Base-by-base conservation (phyloP, 345 rosid species). In the Bruguiera sexangula region DNA sequence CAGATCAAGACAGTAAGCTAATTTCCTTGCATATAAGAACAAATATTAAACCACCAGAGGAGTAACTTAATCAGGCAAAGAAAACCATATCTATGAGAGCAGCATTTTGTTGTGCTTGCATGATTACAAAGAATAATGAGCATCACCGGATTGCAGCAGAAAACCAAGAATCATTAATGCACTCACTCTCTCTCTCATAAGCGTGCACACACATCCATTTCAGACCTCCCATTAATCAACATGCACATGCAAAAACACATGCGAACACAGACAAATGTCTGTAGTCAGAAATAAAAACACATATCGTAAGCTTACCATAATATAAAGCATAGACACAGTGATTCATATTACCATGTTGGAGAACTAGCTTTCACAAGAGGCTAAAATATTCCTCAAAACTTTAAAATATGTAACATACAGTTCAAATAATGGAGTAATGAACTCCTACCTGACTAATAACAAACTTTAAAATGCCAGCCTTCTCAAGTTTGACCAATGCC, bases 401-500 rank as follows among this genome's bases (percentile, higher is more conserved):
- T 27, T 46, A 15, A 63, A 19, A 15, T 9, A 19, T 2, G n/a
- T 19, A 2, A 43, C 16, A 21, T 6, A 56, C 4, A 65, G 53
- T n/a, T 27, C 15, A n/a, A 65, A 61, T 62, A 54, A 73, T 51
- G 31, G 21, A 46, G 46, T 15, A 19, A 53, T 9, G n/a, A 32
- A 61, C 15, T 10, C 29, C 22, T 55, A 92, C 99, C 89, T 95
- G 99, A 78, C 97, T 92, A 76, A 92, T 88, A 65, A 95, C 77
- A 75, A 90, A 95, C 75, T 92, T 92, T 64, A 95, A 74, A 70
- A 92, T 86, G 63, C 89, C 96, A 82, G 90, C 89, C 79, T 80
- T 95, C 81, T 95, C 96, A 61, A 95, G 80, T 77, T 83, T 93
- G 80, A 90, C 96, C 87, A 95, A 80, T 51, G 97, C 96, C 99